Percentiles rank a stretch among this genome's conserved stretches.
phyloP scores from a whole-genome alignment of 306 rosid genomes.

The Quillaja saponaria region DNA sequence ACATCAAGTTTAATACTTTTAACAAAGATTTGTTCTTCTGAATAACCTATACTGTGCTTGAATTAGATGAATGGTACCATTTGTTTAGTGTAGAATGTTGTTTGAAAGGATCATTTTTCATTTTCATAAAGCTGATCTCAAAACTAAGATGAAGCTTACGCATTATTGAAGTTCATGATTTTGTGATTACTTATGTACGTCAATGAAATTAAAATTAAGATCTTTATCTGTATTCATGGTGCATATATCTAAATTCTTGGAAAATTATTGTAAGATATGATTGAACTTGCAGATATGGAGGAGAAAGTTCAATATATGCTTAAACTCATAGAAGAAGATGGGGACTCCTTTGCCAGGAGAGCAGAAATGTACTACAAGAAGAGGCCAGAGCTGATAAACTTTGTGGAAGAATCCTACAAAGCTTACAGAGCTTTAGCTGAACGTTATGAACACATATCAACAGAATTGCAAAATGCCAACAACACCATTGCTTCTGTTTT shows the following conservation, averaged over 20 bases:
- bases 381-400: slow-evolving; percentile 83
- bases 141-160: slow-evolving; percentile 13
- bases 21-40: too few relatives aligned
- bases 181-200: neutral
- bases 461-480: slow-evolving; percentile 94
- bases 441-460: slow-evolving; percentile 90
- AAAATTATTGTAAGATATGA: slow-evolving; percentile 11
- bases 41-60: too few relatives aligned
- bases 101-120: neutral
- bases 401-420: slow-evolving; percentile 80
- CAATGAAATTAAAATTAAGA: neutral
- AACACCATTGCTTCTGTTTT: slow-evolving; percentile 84
- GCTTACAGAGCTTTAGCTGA: slow-evolving; percentile 93
- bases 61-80: too few relatives aligned
- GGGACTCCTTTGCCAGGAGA: slow-evolving; percentile 95
- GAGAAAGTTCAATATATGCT: slow-evolving; percentile 66
- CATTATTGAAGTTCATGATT: neutral
- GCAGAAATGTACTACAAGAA: slow-evolving; percentile 96
- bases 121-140: neutral
- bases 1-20: too few relatives aligned
- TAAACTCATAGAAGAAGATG: slow-evolving; percentile 73
- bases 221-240: neutral
- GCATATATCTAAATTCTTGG: slow-evolving; percentile 12
- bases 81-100: slow-evolving; percentile 5
- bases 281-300: slow-evolving; percentile 76